Evolutionary conservation across 495 filamentous ascomycete genomes (phyloP).

Genomic region (Penicillium soppii): DNA sequence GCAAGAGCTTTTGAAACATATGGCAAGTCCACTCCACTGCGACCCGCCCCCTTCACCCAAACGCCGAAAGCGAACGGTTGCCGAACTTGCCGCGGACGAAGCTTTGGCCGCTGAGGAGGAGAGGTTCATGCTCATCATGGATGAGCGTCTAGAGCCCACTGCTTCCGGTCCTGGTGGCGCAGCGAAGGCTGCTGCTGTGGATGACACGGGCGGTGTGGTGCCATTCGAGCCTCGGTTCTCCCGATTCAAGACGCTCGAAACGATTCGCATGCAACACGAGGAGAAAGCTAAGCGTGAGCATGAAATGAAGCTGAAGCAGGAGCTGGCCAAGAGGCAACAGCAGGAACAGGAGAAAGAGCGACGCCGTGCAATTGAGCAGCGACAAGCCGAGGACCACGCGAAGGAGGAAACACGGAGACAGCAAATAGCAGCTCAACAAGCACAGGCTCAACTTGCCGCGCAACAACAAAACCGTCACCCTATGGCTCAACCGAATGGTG

Average conservation of each 20-base stretch:
- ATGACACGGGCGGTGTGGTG: conserved; percentile 67
- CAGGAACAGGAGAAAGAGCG: conserved; percentile 47
- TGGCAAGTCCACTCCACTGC: conserved; percentile 73
- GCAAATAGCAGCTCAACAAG: conserved; percentile 47
- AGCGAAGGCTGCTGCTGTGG: conserved; percentile 64
- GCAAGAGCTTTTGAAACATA: conserved; percentile 63
- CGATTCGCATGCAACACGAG: conserved; percentile 74
- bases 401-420: conserved; percentile 46
- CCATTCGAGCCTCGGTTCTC: conserved; percentile 86
- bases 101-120: conserved; percentile 85
- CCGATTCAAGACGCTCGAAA: conserved; percentile 82
- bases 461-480: conserved; percentile 48
- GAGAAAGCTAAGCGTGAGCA: conserved; percentile 64
- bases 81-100: conserved; percentile 92
- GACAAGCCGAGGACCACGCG: conserved; percentile 51
- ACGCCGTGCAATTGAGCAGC: conserved; percentile 40
- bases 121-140: conserved; percentile 87
- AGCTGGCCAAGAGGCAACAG: conserved; percentile 47
- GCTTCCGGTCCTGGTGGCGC: conserved; percentile 54
- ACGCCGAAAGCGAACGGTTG: conserved; percentile 86
- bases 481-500: conserved; percentile 55
- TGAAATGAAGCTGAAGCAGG: conserved; percentile 62
- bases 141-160: conserved; percentile 72
- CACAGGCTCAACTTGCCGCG: conserved; percentile 47
- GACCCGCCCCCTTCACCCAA: conserved; percentile 79